These are phyloP conservation scores for Sporothrix inflata DNA, from an alignment of 2,329 filamentous ascomycete genomes.

Conservation along the genomic window DNA sequence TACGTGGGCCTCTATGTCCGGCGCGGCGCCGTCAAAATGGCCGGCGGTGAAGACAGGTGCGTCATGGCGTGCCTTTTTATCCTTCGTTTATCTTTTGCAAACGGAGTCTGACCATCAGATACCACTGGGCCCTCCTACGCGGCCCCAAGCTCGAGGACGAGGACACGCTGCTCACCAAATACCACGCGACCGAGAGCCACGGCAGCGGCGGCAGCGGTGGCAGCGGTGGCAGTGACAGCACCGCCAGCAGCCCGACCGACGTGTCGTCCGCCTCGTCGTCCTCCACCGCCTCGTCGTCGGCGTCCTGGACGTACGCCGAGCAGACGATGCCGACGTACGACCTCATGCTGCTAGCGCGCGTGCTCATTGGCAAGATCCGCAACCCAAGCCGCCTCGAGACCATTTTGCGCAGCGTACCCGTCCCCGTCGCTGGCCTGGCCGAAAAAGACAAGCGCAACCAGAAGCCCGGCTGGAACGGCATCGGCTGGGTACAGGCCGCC, in stretches of 20 bases:
- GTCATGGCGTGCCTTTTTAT: background rate
- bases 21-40: background rate
- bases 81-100: background rate
- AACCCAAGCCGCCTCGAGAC: constrained; percentile 11
- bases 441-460: background rate
- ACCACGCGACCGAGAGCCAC: constrained; percentile 20
- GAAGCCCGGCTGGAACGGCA: constrained; percentile 10
- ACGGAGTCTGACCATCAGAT: background rate
- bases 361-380: constrained; percentile 21
- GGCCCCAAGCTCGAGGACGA: constrained; percentile 24
- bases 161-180: constrained; percentile 14
- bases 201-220: background rate
- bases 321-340: background rate
- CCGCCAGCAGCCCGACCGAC: background rate
- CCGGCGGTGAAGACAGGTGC: constrained; percentile 18
- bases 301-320: constrained; percentile 13
- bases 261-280: background rate
- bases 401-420: constrained; percentile 2
- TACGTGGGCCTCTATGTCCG: constrained; percentile 26
- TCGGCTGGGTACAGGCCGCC: constrained; percentile 21
- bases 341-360: constrained; percentile 22
- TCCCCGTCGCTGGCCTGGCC: background rate
- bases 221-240: constrained; percentile 5
- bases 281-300: background rate
- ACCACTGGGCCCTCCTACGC: constrained; percentile 22